A percentile compares a stretch with the other conserved stretches of the same genome.
These are phyloP conservation scores for Chamaecrista fasciculata DNA, from an alignment of 306 rosid genomes.

Conservation along the genomic window DNA sequence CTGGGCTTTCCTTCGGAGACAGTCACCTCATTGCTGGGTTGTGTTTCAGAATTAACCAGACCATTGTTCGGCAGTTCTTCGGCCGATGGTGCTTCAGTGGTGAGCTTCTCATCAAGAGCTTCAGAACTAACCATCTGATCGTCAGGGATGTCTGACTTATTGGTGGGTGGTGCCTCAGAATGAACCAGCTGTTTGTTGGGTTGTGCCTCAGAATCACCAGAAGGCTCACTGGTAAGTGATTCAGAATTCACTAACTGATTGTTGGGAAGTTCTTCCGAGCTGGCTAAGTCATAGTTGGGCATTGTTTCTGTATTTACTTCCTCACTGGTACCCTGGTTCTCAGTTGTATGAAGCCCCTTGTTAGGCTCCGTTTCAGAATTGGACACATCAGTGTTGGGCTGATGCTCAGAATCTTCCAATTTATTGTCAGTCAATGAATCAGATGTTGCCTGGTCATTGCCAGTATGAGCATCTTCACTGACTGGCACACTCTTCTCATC, in stretches of 20 bases:
- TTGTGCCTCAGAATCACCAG: constrained; percentile 18
- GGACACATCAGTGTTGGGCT: constrained; percentile 26
- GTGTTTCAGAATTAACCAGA: constrained; percentile 19
- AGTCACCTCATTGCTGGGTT: not conserved
- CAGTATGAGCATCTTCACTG: constrained; percentile 24
- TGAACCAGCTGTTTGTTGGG: constrained; percentile 18
- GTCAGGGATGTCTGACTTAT: not conserved
- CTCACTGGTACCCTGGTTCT: constrained; percentile 24
- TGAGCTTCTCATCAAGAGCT: constrained; percentile 17
- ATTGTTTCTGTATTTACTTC: constrained; percentile 25
- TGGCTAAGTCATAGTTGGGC: constrained; percentile 15
- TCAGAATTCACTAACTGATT: constrained; percentile 14
- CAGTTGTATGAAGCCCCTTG: constrained; percentile 25
- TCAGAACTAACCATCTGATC: constrained; percentile 16
- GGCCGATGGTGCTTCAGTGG: constrained; percentile 16
- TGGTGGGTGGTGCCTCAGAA: constrained; percentile 1
- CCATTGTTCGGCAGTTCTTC: constrained; percentile 7
- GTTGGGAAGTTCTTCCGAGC: constrained; percentile 8
- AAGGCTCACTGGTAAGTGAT: constrained; percentile 10
- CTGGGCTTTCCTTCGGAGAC: not conserved
- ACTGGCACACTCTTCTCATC: constrained; percentile 25
- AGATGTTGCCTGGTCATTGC: constrained; percentile 26
- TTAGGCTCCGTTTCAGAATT: constrained; percentile 6
- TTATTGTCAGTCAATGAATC: constrained; percentile 19
- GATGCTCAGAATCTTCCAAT: constrained; percentile 13